These are phyloP conservation scores for Tolypocladium nubicola DNA, from an alignment of 2,329 filamentous ascomycete genomes.

Conservation along the genomic window DNA sequence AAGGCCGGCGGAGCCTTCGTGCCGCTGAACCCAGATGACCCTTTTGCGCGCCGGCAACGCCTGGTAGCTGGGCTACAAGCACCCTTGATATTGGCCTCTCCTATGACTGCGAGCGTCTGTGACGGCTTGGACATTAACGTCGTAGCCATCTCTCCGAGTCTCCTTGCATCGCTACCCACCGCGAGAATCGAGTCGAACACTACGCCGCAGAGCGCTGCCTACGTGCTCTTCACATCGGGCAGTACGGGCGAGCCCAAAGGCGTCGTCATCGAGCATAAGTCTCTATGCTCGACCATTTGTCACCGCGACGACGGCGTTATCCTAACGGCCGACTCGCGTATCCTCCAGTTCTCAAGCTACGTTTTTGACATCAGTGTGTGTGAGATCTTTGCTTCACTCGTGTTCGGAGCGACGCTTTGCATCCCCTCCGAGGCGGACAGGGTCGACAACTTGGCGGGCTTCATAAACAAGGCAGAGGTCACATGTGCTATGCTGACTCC, in stretches of 20 bases:
- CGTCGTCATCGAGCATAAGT: conserved; percentile 5
- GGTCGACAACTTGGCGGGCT: background rate
- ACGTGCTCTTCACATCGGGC: conserved; percentile 8
- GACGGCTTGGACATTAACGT: too few relatives aligned
- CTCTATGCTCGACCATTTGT: conserved; percentile 1
- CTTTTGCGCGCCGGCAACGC: background rate
- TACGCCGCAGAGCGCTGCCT: background rate
- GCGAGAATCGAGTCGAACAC: background rate
- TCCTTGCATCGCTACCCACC: background rate
- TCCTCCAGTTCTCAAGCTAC: conserved; percentile 5
- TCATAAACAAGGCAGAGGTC: conserved; percentile 1
- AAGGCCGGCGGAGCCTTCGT: background rate
- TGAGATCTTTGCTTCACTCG: conserved; percentile 2
- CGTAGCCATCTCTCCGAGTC: too few relatives aligned
- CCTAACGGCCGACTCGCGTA: conserved; percentile 1
- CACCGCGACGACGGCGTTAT: conserved; percentile 22
- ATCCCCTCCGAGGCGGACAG: conserved; percentile 3
- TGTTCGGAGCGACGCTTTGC: conserved; percentile 4
- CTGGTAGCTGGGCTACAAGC: too few relatives aligned
- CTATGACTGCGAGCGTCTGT: too few relatives aligned
- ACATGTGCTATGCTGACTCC: conserved; percentile 2
- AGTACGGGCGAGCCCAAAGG: conserved; percentile 9
- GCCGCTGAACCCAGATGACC: background rate
- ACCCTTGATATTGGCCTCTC: too few relatives aligned
- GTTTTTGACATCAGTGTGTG: conserved; percentile 4